Base-by-base conservation (phyloP, 306 rosid genomes). In the Vigna nakashimae region DNA sequence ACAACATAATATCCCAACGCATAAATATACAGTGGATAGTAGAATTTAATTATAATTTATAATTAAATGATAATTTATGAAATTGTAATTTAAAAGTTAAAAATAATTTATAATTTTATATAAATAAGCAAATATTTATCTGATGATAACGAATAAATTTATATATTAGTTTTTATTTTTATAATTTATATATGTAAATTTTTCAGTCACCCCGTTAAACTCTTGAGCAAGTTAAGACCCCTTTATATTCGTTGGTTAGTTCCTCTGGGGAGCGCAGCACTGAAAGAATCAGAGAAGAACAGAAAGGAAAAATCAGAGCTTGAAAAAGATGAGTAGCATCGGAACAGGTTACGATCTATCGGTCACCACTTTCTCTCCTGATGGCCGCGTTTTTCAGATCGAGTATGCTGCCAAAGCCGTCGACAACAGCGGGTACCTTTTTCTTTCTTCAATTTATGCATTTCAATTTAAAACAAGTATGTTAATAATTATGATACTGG, bases 311-410 rank as follows among this genome's bases (percentile, higher is more conserved):
- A 32, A 7, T 16, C 46, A 58, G 38, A 50, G 24, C 63, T 13
- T 7, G 6, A 20, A 32, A 60, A 84, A 34, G 34, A 94, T 94
- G 98, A 92, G 97, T 79, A 95, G 99, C 94, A 95, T 95, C 30
- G 99, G 99, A 69, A 95, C 99, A 0, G 99, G 99, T 14, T 95
- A 95, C 80, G 99, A 95, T 84, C 98, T 95, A 6, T 92, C 99
- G 0, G 99, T 95, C 89, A 95, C 99, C 17, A 95, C 99, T 32
- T 95, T 95, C 82, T 95, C 99, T 6, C 99, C 99, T 0, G 99
- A 95, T 42, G 99, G 99, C 57, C 98, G 99, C 16, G 97, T 95
- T 69, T 95, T 95, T 72, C 99, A 95, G 97, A 92, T 95, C 91
- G 99, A 95, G 48, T 95, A 95, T 22, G 99, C 99, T 4, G 92